Conservation (phyloP, 1,139 yeast species). For the Meyerozyma carpophila region DNA sequence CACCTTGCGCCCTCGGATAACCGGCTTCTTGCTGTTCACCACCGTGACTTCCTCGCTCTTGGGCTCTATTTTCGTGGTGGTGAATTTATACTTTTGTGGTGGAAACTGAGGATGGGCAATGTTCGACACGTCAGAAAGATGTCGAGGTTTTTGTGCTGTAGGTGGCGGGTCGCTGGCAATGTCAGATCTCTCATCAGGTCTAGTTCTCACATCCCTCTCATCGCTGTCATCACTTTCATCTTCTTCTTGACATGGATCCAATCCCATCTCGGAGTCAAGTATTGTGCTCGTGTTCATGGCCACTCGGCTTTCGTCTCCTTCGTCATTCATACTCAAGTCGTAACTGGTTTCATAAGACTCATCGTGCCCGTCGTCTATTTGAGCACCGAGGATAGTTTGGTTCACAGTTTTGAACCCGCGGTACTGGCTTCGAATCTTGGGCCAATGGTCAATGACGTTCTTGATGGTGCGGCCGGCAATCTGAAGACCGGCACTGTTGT, state of each 20-base stretch:
- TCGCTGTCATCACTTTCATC: background rate
- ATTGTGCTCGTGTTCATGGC: conserved; percentile 13
- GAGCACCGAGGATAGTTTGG: conserved; percentile 18
- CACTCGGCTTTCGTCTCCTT: conserved; percentile 11
- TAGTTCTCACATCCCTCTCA: no score
- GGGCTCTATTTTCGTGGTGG: conserved; percentile 3
- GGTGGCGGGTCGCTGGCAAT: background rate
- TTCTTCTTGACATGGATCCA: conserved; percentile 6
- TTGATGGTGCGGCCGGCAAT: conserved; percentile 47
- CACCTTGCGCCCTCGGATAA: conserved; percentile 49
- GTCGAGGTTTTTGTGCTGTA: conserved; percentile 2
- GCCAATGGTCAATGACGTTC: conserved; percentile 46
- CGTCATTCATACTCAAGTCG: conserved; percentile 25
- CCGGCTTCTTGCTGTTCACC: conserved; percentile 33
- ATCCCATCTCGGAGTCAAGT: conserved; percentile 8
- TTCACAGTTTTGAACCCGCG: conserved; percentile 14
- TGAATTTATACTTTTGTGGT: conserved; percentile 35
- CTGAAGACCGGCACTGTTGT: conserved; percentile 41
- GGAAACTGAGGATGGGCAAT: conserved; percentile 28
- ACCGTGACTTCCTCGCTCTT: background rate
- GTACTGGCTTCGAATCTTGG: conserved; percentile 11
- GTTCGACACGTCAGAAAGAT: conserved; percentile 19
- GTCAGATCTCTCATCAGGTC: no score
- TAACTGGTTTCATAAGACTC: conserved; percentile 26
- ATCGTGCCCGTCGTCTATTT: conserved; percentile 13